Evolutionary conservation across 306 rosid genomes (phyloP).

Genomic region (Cucurbita ficifolia): DNA sequence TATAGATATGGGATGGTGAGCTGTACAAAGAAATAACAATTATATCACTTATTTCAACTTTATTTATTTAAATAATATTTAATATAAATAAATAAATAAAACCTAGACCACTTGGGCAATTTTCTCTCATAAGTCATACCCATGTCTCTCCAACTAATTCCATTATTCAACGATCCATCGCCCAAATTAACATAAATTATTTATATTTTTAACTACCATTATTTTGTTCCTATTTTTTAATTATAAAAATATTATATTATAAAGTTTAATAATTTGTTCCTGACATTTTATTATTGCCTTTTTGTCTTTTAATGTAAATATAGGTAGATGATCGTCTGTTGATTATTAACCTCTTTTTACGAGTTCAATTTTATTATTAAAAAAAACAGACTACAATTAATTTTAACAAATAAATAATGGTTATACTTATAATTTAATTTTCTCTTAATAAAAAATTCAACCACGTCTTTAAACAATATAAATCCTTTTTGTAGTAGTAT

Average conservation of each 20-base stretch:
- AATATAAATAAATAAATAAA: not conserved
- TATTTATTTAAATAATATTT: not conserved
- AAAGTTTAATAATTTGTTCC: not conserved
- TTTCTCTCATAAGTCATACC: not conserved
- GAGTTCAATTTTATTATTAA: too few species aligned
- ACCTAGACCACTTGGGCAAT: not conserved
- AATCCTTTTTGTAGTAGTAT: too few species aligned
- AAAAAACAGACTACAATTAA: not conserved
- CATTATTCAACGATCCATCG: not conserved
- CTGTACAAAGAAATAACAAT: not conserved
- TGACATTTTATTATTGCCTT: not conserved
- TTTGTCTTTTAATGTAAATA: not conserved
- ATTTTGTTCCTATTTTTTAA: not conserved
- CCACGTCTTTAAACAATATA: not conserved
- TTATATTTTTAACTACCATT: not conserved
- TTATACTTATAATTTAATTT: not conserved
- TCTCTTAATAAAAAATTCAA: not conserved
- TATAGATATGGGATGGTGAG: not conserved
- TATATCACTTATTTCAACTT: not conserved
- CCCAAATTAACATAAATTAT: too few species aligned
- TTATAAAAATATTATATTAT: not conserved
- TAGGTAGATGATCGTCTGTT: not conserved
- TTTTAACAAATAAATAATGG: too few species aligned
- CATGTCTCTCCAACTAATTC: constrained; percentile 2
- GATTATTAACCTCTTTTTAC: not conserved